Conservation (phyloP, 306 rosid species). For the Arachis hypogaea region DNA sequence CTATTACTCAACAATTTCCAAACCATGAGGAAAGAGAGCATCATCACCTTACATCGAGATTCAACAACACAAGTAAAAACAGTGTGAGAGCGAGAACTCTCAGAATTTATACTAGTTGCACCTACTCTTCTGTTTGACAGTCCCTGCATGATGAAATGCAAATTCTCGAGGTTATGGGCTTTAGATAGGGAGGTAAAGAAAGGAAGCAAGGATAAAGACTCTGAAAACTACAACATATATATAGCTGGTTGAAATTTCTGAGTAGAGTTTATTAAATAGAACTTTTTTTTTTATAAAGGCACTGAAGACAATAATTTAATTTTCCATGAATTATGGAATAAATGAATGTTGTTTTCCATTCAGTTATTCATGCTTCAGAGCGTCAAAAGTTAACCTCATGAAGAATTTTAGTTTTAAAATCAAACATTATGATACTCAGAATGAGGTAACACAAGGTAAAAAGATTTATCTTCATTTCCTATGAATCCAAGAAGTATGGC, state of each 20-base stretch:
- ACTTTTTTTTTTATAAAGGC: neutral
- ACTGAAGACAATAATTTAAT: slow-evolving; percentile 5
- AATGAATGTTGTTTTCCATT: slow-evolving; percentile 15
- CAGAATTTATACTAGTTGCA: slow-evolving; percentile 85
- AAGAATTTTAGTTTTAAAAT: slow-evolving; percentile 7
- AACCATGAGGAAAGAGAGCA: slow-evolving; percentile 23
- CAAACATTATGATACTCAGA: neutral
- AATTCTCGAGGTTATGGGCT: no score
- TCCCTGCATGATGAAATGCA: slow-evolving; percentile 62
- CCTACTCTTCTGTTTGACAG: slow-evolving; percentile 82
- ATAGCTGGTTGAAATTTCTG: no score
- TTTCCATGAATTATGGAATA: slow-evolving; percentile 2
- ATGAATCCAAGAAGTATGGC: slow-evolving; percentile 11
- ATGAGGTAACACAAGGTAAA: neutral
- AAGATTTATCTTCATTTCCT: neutral
- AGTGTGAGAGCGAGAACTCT: slow-evolving; percentile 96
- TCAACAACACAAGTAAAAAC: slow-evolving; percentile 91
- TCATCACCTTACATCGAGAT: slow-evolving; percentile 81
- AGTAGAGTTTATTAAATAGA: no score
- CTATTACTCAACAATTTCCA: neutral
- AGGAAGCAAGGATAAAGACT: neutral
- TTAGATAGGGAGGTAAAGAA: neutral
- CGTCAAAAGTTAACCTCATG: slow-evolving; percentile 14
- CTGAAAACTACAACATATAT: no score
- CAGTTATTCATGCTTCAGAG: slow-evolving; percentile 23